Evolutionary conservation across 179 eudicot species (phyloP).

Genomic region (Pouteria campechiana): DNA sequence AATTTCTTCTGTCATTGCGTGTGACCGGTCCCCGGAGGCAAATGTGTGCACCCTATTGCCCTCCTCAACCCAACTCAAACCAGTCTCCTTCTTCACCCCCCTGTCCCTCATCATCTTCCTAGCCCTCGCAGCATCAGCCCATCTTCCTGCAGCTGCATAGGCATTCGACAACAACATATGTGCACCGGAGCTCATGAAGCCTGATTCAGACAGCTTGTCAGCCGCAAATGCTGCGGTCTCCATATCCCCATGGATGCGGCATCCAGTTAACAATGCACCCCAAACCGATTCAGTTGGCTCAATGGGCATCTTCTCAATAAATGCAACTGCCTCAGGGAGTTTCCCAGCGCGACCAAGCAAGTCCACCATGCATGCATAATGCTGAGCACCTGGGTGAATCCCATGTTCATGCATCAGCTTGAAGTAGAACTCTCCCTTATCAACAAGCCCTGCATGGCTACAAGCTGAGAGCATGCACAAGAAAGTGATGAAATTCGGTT

Average conservation of each 20-base stretch:
- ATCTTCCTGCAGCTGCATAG: conserved; percentile 75
- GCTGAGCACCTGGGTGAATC: conserved; percentile 66
- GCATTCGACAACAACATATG: conserved; percentile 59
- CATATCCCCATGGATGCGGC: conserved; percentile 49
- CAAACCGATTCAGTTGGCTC: conserved; percentile 77
- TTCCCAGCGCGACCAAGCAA: conserved; percentile 81
- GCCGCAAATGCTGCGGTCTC: conserved; percentile 81
- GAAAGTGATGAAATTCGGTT: conserved; percentile 82
- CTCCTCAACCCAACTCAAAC: conserved; percentile 91
- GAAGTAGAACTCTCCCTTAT: conserved; percentile 62
- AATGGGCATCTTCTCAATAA: conserved; percentile 61
- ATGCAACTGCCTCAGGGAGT: conserved; percentile 46
- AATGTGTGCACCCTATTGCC: conserved; percentile 63
- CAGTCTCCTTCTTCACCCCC: conserved; percentile 80
- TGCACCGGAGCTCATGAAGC: conserved; percentile 57
- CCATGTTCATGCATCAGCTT: conserved; percentile 45
- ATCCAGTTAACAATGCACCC: conserved; percentile 81
- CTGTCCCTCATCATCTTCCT: conserved; percentile 67
- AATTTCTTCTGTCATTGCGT: conserved; percentile 37
- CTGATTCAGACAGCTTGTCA: conserved; percentile 59
- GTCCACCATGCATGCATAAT: conserved; percentile 78
- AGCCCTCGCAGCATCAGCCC: conserved; percentile 71
- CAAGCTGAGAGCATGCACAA: conserved; percentile 70
- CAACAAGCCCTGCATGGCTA: conserved; percentile 75
- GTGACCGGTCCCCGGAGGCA: conserved; percentile 57